Evolutionary conservation across 2,329 filamentous ascomycete genomes (phyloP).

Genomic region (Fusarium brachygibbosum): DNA sequence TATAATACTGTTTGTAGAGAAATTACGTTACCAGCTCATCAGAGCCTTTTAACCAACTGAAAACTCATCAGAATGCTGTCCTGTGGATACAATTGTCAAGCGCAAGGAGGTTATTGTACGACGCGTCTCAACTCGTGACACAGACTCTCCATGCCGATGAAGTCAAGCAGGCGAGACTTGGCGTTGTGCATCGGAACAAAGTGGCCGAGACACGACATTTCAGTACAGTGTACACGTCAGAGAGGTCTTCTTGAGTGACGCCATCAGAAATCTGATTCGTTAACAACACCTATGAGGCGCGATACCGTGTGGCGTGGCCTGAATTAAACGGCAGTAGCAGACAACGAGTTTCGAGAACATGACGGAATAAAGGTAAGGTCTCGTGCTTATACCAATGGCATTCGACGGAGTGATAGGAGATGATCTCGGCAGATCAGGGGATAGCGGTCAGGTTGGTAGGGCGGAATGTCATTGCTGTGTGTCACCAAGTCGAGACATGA

Average conservation of each 20-base stretch:
- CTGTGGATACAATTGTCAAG: not conserved
- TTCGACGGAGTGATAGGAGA: not conserved
- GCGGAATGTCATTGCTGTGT: not conserved
- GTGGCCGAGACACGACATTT: not conserved
- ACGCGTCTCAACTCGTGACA: not conserved
- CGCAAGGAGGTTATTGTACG: not conserved
- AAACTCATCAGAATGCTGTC: not conserved
- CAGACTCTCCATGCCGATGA: not conserved
- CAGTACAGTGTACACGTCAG: not conserved
- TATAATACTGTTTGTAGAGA: not conserved
- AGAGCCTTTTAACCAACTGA: not conserved
- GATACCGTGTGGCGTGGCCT: not conserved
- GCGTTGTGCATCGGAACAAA: not conserved
- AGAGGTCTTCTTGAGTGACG: not conserved
- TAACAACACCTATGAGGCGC: not conserved
- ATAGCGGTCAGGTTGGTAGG: not conserved
- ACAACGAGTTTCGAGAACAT: not conserved
- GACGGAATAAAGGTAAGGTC: not conserved
- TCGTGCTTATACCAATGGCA: not conserved
- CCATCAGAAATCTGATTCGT: not conserved
- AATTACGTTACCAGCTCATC: not conserved
- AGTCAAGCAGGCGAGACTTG: not conserved
- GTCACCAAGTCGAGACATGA: not conserved
- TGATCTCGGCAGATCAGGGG: not conserved
- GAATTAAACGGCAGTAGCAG: not conserved